Base-by-base conservation (phyloP, 176 grass and related monocot genomes). In the Cenchrus purpureus region DNA sequence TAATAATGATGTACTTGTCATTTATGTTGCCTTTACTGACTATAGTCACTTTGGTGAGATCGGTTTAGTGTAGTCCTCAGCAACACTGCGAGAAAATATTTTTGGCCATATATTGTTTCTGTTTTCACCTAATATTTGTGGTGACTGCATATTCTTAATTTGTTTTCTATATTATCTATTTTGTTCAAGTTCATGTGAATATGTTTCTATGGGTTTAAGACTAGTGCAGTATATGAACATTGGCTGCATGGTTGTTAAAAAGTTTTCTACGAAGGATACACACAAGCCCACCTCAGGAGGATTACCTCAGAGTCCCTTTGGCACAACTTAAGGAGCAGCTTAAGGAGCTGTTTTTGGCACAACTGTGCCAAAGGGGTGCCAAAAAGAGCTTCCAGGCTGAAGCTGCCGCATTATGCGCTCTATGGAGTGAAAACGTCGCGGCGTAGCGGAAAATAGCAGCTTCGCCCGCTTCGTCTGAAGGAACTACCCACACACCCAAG, bases 1-100 rank as follows among this genome's bases (percentile, higher is more conserved):
- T 78, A 25, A 34, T 82, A 15, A 55, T 81, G 37, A 40, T 81
- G 78, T 80, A 68, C 15, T n/a, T 56, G 4, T 55, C 50, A 46
- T 15, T 46, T 63, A 25, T 1, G 4, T 4, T 32, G 7, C 12
- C 7, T 68, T 17, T 61, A 2, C 8, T 49, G 25, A 60, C 9
- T 25, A 40, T 54, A 61, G 31, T 82, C 49, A 82, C 49, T 69
- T 69, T 74, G 15, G 48, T 51, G 65, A 57, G 49, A 71, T 75
- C 11, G 6, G 12, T 54, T 55, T 74, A 29, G 7, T 7, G 15
- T 49, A 2, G 15, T 32, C 5, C 16, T 61, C 0, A n/a, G 15
- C 56, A 71, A 19, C 12, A 17, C 40, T 6, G 5, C n/a, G 50
- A 64, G 22, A 34, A 32, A 32, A 60, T 53, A 78, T 45, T 44